These are phyloP conservation scores for Diatrype stigma DNA, from an alignment of 2,329 filamentous ascomycete species.

Conservation along the genomic window DNA sequence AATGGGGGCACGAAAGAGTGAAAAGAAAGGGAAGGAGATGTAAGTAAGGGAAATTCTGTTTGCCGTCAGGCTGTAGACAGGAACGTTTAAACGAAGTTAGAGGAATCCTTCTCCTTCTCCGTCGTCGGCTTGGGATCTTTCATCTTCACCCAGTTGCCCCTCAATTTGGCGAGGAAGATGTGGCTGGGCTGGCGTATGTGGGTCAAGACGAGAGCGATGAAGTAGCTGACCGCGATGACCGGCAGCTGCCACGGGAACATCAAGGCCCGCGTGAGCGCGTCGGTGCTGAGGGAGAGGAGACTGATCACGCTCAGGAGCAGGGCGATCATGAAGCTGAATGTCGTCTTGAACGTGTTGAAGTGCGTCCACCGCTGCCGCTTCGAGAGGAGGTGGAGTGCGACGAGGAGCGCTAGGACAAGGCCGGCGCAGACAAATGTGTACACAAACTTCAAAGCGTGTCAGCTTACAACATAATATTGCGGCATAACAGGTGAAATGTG, in stretches of 20 bases:
- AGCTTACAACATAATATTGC: neutral
- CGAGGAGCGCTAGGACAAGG: neutral
- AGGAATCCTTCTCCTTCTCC: neutral
- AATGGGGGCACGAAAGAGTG: too few relatives aligned
- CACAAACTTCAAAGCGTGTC: neutral
- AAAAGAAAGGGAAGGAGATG: too few relatives aligned
- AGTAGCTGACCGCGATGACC: neutral
- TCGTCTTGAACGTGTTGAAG: neutral
- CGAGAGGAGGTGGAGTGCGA: neutral
- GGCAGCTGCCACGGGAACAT: slow-evolving; percentile 1
- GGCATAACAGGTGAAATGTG: neutral
- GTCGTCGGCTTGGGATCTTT: neutral
- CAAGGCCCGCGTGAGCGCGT: neutral
- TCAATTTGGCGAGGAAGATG: neutral
- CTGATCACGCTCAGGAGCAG: neutral
- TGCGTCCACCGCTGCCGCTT: neutral
- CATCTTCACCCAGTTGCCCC: neutral
- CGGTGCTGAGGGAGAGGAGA: neutral
- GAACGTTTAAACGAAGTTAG: neutral
- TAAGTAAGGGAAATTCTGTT: too few relatives aligned
- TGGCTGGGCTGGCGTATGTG: neutral
- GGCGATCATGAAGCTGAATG: neutral
- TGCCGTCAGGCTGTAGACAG: too few relatives aligned
- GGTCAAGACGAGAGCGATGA: neutral
- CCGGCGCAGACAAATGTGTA: slow-evolving; percentile 1